Percentiles rank a stretch among this genome's conserved stretches.
These are phyloP conservation scores for Chlorella sp. DNA, from an alignment of 139 green algal genomes.

Conservation along the genomic window DNA sequence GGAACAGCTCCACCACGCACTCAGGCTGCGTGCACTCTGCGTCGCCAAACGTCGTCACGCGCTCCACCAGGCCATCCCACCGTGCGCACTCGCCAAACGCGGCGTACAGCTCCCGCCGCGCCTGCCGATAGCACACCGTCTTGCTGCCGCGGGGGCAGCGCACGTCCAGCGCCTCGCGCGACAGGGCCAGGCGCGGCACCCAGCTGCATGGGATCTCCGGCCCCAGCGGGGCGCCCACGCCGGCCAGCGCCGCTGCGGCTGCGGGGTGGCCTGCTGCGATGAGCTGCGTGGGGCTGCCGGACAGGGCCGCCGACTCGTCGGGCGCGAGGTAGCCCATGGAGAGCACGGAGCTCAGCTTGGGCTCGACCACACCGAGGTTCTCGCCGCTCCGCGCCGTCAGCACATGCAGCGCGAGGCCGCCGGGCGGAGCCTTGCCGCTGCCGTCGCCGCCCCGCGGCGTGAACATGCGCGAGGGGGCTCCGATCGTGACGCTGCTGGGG, in stretches of 20 bases:
- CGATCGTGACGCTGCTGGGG: background rate
- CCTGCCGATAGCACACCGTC: constrained; percentile 50
- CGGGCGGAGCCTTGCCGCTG: background rate
- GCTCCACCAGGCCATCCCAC: constrained; percentile 75
- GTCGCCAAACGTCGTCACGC: constrained; percentile 35
- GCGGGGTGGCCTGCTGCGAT: background rate
- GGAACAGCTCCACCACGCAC: constrained; percentile 52
- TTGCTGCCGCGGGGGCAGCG: constrained; percentile 72
- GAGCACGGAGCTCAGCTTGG: background rate
- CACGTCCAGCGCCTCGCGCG: constrained; percentile 80
- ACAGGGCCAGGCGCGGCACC: constrained; percentile 71
- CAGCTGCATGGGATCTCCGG: constrained; percentile 75
- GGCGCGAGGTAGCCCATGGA: background rate
- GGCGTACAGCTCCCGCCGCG: constrained; percentile 78
- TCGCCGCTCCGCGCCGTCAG: background rate
- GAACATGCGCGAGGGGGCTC: background rate
- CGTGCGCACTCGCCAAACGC: constrained; percentile 77
- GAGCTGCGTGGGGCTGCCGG: background rate
- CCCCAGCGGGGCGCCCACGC: background rate
- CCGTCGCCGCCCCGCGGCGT: background rate
- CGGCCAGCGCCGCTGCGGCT: background rate
- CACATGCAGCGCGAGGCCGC: background rate
- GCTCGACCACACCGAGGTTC: background rate
- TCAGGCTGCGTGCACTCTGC: constrained; percentile 6
- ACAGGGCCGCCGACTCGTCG: too few relatives aligned